Evolutionary conservation across 2,329 filamentous ascomycete genomes (phyloP), one percentile per base, ranked within the genome.

Genomic region (Cladosporium cucumerinum): DNA sequence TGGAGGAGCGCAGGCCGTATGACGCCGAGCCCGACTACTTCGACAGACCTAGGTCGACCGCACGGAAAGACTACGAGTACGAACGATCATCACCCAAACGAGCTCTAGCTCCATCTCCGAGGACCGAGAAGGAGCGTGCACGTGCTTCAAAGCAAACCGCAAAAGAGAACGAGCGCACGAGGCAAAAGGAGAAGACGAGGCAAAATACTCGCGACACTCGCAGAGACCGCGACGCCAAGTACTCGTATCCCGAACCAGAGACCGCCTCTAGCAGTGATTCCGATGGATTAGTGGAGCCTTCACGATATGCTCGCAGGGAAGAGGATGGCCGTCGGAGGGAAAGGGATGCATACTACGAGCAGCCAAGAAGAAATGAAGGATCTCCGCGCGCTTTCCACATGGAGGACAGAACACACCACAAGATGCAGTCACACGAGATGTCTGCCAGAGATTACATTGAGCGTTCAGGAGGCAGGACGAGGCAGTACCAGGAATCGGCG

Each of bases 41-140:
- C 66, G 75, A 79, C 58, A 65, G 67, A 55, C 74, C 76, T 7
- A 73, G 77, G 64, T 65, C 74, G 1, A 71, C 71, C 21, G 68
- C 75, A 28, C 72, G 77, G 61, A 80, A 80, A 66, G 75, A 79
- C 65, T 72, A 78, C 36, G 75, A 76, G 11, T 78, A 79, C 65
- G 77, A 79, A 63, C 73, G 75, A 7, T 63, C 23, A 26, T 74
- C 71, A 54, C 68, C 72, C 34, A 76, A 75, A 66, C 67, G 75
- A n/a, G 28, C 54, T 25, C 28, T 46, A 11, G 46, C 64, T 14
- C 26, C 69, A 12, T 8, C 26, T 30, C 49, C 66, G 14, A 67
- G 66, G 6, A 64, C 66, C n/a, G 70, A 71, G 36, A 57, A 65
- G 23, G 66, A 70, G 32, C 65, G 65, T 46, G 46, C 21, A 28